Percentiles rank a stretch among this genome's conserved stretches.
phyloP scores from a whole-genome alignment of 2,329 filamentous ascomycete genomes.

The Westerdykella sp. region DNA sequence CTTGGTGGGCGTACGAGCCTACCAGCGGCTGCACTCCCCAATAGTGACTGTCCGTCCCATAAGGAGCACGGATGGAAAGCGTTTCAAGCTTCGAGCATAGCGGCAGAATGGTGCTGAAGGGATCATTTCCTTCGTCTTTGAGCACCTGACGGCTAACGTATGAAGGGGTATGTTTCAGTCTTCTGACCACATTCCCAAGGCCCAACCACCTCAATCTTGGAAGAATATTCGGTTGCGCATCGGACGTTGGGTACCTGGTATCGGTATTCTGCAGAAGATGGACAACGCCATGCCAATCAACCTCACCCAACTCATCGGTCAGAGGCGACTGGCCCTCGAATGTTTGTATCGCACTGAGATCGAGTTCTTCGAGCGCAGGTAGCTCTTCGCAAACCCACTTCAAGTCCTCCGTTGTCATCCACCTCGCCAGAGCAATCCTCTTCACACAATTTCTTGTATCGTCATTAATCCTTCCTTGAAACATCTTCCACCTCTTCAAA shows the following conservation, averaged over 20 bases:
- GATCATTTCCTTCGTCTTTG: neutral
- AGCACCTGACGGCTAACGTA: too few relatives aligned
- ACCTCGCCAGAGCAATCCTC: conserved; percentile 18
- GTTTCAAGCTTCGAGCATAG: conserved; percentile 10
- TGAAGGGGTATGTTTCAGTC: too few relatives aligned
- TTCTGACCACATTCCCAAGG: conserved; percentile 1
- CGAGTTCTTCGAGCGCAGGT: conserved; percentile 11
- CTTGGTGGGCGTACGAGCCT: conserved; percentile 3
- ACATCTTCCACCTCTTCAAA: conserved; percentile 13
- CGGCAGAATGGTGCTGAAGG: conserved; percentile 1
- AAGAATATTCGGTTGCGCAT: neutral
- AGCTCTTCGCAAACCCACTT: conserved; percentile 15
- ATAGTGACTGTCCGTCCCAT: conserved; percentile 4
- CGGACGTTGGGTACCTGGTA: too few relatives aligned
- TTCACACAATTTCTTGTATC: conserved; percentile 13
- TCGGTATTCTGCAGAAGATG: neutral
- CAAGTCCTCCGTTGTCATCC: conserved; percentile 19
- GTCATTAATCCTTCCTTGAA: conserved; percentile 7
- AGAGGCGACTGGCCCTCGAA: neutral
- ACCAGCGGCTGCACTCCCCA: neutral
- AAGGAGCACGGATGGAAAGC: conserved; percentile 16
- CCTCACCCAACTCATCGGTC: neutral
- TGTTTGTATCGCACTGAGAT: conserved; percentile 14
- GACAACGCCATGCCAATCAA: neutral
- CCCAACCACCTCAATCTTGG: conserved; percentile 15